These are phyloP conservation scores for Chimonanthus praecox DNA, from an alignment of 164 flowering plant species.

Conservation along the genomic window DNA sequence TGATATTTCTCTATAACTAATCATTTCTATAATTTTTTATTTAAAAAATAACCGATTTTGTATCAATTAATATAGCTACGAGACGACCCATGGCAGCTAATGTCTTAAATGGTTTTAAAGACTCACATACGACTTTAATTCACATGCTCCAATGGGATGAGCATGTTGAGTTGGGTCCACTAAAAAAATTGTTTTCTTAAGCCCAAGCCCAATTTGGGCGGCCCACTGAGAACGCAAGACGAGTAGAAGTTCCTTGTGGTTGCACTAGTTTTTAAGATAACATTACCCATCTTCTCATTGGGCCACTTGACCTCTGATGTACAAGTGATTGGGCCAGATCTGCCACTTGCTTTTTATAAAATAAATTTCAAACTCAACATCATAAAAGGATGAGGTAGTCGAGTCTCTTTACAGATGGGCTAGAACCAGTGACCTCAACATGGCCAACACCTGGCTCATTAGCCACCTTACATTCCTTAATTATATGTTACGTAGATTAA, in stretches of 20 bases:
- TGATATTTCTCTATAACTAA: no score
- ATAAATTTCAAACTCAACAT: background rate
- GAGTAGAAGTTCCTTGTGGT: background rate
- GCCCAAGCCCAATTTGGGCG: background rate
- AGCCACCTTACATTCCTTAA: background rate
- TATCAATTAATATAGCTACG: no score
- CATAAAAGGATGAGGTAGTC: background rate
- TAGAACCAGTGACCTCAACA: no score
- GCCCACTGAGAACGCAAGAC: background rate
- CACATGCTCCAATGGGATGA: background rate
- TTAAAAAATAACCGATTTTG: no score
- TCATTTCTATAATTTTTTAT: no score
- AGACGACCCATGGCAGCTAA: no score
- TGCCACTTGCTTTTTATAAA: background rate
- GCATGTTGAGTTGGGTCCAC: background rate
- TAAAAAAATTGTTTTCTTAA: no score
- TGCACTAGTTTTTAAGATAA: background rate
- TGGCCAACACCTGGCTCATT: background rate
- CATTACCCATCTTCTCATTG: background rate
- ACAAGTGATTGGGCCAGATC: no score
- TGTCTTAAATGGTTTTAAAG: no score
- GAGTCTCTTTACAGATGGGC: background rate
- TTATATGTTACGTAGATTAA: no score
- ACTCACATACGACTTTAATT: no score
- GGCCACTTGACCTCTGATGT: background rate